These are phyloP conservation scores for Malus hybrid DNA, from an alignment of 331 rosid genomes.

Conservation along the genomic window DNA sequence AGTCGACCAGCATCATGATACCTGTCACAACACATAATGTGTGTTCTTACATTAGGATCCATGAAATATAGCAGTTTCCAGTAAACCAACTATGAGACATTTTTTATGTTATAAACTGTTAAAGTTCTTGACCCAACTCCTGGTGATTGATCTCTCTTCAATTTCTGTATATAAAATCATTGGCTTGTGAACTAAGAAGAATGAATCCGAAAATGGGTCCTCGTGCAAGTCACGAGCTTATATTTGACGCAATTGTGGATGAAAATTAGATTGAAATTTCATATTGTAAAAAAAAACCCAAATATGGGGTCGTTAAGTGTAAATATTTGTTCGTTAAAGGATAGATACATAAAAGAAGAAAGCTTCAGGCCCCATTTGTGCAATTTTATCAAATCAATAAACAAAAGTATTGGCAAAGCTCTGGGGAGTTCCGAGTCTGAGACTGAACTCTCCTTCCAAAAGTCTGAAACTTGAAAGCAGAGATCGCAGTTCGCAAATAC, in stretches of 20 bases:
- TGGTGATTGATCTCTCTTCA: background rate
- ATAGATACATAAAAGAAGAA: too few species aligned
- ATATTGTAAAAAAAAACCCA: too few species aligned
- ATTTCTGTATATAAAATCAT: background rate
- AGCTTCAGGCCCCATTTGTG: too few species aligned
- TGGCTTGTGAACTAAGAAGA: too few species aligned
- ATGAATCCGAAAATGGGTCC: too few species aligned
- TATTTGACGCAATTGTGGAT: too few species aligned
- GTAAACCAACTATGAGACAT: background rate
- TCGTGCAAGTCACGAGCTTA: too few species aligned
- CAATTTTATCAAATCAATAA: too few species aligned
- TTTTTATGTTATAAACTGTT: background rate
- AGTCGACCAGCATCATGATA: slow-evolving; percentile 84
- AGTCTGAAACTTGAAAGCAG: background rate
- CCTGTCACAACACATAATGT: slow-evolving; percentile 34
- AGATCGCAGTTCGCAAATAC: background rate
- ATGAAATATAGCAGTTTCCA: background rate
- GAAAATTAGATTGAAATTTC: too few species aligned
- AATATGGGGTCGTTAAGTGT: too few species aligned
- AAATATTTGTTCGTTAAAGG: too few species aligned
- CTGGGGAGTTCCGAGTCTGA: background rate
- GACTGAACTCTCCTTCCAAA: background rate
- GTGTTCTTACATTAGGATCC: background rate
- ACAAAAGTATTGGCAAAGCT: too few species aligned
- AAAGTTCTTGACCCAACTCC: background rate